These are phyloP conservation scores for Panus rudis DNA, from an alignment of 768 basidiomycete genomes.

Conservation along the genomic window DNA sequence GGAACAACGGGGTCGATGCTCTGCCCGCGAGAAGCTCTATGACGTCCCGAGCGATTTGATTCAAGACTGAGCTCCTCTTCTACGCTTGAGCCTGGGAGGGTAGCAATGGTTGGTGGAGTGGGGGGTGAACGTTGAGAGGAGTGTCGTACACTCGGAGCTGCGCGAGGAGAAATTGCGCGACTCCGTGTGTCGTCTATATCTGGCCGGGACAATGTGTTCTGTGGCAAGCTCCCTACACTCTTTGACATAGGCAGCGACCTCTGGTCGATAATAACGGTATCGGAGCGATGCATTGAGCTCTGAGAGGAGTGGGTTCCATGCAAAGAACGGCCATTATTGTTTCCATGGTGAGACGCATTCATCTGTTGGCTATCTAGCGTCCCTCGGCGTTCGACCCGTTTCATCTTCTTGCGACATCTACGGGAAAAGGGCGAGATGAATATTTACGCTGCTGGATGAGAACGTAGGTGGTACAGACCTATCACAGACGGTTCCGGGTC, in stretches of 20 bases:
- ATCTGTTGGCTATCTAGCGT: slow-evolving; percentile 41
- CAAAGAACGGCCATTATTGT: too few relatives aligned
- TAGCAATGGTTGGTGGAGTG: slow-evolving; percentile 20
- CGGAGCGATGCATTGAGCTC: slow-evolving; percentile 14
- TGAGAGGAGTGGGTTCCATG: too few relatives aligned
- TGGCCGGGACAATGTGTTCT: too few relatives aligned
- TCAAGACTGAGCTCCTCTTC: too few relatives aligned
- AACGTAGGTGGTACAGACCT: slow-evolving; percentile 33
- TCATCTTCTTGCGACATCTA: slow-evolving; percentile 82
- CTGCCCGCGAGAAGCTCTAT: too few relatives aligned
- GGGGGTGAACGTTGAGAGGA: slow-evolving; percentile 10
- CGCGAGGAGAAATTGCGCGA: too few relatives aligned
- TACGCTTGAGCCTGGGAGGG: slow-evolving; percentile 3
- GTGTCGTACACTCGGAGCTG: too few relatives aligned
- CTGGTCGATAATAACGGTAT: neutral
- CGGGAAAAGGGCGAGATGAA: too few relatives aligned
- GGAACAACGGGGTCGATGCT: too few relatives aligned
- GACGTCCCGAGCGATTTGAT: too few relatives aligned
- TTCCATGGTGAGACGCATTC: slow-evolving; percentile 12
- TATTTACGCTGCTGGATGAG: neutral
- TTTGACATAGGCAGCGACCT: neutral
- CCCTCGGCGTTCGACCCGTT: slow-evolving; percentile 69
- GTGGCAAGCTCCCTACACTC: too few relatives aligned
- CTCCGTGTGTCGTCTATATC: too few relatives aligned
- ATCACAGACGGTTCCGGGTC: slow-evolving; percentile 81